phyloP scores from a whole-genome alignment of 2,329 filamentous ascomycete genomes.

The Rutstroemia sydowiana region DNA sequence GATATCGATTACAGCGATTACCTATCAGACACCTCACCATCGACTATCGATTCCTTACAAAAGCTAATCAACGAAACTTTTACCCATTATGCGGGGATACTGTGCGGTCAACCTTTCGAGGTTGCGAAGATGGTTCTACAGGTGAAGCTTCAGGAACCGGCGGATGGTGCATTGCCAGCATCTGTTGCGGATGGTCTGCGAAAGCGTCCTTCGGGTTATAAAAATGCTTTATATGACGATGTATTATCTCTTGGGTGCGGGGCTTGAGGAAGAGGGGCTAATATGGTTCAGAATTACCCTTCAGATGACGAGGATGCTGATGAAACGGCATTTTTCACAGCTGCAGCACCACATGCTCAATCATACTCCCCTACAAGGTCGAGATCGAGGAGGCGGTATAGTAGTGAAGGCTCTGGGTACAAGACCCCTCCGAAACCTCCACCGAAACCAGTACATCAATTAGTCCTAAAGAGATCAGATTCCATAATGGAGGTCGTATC shows the following conservation, averaged over 20 bases:
- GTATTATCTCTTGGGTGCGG: slow-evolving; percentile 14
- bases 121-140: slow-evolving; percentile 92
- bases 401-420: slow-evolving; percentile 17
- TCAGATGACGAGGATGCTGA: slow-evolving; percentile 68
- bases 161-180: slow-evolving; percentile 15
- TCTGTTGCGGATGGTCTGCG: slow-evolving; percentile 13
- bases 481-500: slow-evolving; percentile 81
- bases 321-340: slow-evolving; percentile 79
- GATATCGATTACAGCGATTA: slow-evolving; percentile 92
- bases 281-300: slow-evolving; percentile 27
- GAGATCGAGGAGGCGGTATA: slow-evolving; percentile 23
- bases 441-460: slow-evolving; percentile 45
- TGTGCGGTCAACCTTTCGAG: slow-evolving; percentile 93
- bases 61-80: slow-evolving; percentile 75
- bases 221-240: slow-evolving; percentile 22
- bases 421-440: slow-evolving; percentile 28
- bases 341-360: slow-evolving; percentile 38
- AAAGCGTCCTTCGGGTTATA: slow-evolving; percentile 13
- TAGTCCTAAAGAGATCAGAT: slow-evolving; percentile 66
- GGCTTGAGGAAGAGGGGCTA: slow-evolving; percentile 9
- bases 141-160: slow-evolving; percentile 48
- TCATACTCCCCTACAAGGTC: slow-evolving; percentile 36
- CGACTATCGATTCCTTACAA: slow-evolving; percentile 65
- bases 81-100: slow-evolving; percentile 84
- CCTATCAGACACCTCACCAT: slow-evolving; percentile 67